Base-by-base conservation (phyloP, 1,139 yeast genomes). In the Tardiomyces blankii region DNA sequence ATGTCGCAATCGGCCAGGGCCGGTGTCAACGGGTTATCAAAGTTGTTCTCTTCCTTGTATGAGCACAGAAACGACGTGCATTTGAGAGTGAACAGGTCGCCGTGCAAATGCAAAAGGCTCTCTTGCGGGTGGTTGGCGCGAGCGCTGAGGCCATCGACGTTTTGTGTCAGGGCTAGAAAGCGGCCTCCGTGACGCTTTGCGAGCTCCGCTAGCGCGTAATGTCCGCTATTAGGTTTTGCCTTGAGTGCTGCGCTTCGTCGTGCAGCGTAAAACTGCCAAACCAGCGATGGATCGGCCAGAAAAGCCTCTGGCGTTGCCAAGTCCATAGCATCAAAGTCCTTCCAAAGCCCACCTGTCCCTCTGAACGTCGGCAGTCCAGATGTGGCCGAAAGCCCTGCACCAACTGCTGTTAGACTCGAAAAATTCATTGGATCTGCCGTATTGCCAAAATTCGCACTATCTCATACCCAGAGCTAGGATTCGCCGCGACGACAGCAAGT, bases 241-340 rank as follows among this genome's bases (percentile, higher is more conserved):
- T 65, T 63, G 45, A 85, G 65, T 0, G 95, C 89, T 41, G 69
- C 69, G 46, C 68, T 72, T 44, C 96, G 62, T 49, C 94, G 67
- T 64, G 79, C 77, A 7, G 88, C 73, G 61, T 87, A 86, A 56
- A 83, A 87, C 58, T 84, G 91, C 96, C 96, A 87, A 3, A 87
- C 95, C 21, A 86, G 68, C 0, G 86, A 85, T 0, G 96, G 95
- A 58, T 86, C 89, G 18, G 72, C 70, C 49, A 79, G 77, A 59
- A 87, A 87, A 3, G 95, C 95, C 59, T 87, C 95, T 0, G 94
- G 94, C 0, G 96, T 87, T 6, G 95, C 95, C 45, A 87, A 68
- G 56, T 87, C 95, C 42, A 85, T 80, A 58, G 88, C 79, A 46
- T 82, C 83, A 63, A 78, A 82, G 53, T 80, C 78, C 53, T 77